phyloP scores from a whole-genome alignment of 768 basidiomycete species.

The Psilocybe subaeruginosa region DNA sequence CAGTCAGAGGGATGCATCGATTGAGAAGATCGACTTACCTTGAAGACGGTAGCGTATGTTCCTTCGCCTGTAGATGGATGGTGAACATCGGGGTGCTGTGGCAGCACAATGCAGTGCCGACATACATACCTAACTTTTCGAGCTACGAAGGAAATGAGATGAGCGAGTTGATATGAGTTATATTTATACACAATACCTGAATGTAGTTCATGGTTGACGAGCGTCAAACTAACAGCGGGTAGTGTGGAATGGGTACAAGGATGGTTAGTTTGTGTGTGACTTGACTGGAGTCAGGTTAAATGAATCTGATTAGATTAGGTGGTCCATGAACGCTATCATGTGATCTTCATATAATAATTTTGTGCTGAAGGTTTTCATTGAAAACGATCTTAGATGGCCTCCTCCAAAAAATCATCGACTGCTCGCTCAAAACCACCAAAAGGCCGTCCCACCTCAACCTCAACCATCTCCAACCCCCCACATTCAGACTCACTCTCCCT shows the following conservation, averaged over 20 bases:
- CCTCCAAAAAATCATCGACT: conserved; percentile 54
- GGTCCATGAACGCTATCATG: neutral
- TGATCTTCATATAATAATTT: neutral
- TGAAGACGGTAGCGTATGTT: conserved; percentile 97
- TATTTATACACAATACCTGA: conserved; percentile 37
- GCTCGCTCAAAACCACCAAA: conserved; percentile 52
- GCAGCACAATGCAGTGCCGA: neutral
- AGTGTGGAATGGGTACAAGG: conserved; percentile 7
- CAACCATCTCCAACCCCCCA: conserved; percentile 57
- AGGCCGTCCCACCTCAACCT: conserved; percentile 54
- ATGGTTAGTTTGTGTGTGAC: neutral
- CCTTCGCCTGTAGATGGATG: conserved; percentile 75
- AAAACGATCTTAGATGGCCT: conserved; percentile 36
- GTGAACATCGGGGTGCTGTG: conserved; percentile 35
- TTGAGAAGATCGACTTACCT: conserved; percentile 50
- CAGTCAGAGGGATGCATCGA: neutral
- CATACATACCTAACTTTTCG: conserved; percentile 83
- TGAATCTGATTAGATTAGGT: conserved; percentile 17
- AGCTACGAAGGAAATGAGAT: conserved; percentile 47
- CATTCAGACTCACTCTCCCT: conserved; percentile 49
- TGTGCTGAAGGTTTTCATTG: neutral
- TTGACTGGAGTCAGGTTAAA: neutral
- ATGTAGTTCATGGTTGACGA: conserved; percentile 46
- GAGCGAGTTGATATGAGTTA: neutral
- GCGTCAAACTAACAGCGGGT: neutral